phyloP scores from a whole-genome alignment of 768 basidiomycete genomes.

The Pleurotus eryngii region DNA sequence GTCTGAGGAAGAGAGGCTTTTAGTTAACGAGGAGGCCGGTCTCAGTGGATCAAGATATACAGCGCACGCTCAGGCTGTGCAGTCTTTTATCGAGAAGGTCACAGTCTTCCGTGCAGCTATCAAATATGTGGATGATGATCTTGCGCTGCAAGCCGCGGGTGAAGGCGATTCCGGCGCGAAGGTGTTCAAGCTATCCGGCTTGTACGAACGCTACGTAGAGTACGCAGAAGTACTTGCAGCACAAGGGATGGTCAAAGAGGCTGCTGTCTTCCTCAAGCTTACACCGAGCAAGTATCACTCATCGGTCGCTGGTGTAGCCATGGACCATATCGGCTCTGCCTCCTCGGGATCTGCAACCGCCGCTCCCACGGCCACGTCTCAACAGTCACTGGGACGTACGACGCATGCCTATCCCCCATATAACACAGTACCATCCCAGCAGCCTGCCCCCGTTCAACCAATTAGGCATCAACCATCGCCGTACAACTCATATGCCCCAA shows the following conservation, averaged over 20 bases:
- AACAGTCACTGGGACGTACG: constrained; percentile 11
- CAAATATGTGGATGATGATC: constrained; percentile 71
- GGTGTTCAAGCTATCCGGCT: constrained; percentile 75
- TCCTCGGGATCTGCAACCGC: constrained; percentile 10
- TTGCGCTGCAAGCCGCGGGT: constrained; percentile 36
- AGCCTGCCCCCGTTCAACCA: background rate
- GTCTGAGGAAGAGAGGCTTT: constrained; percentile 71
- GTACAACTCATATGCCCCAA: constrained; percentile 11
- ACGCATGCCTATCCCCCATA: constrained; percentile 9
- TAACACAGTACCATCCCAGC: background rate
- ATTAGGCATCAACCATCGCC: background rate
- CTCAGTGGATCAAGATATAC: constrained; percentile 61
- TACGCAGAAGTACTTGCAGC: constrained; percentile 90
- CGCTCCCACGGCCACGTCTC: constrained; percentile 17
- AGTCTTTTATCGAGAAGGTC: constrained; percentile 95
- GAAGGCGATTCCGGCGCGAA: constrained; percentile 41
- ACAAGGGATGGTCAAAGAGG: constrained; percentile 86
- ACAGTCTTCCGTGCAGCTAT: constrained; percentile 90
- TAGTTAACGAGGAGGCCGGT: constrained; percentile 37
- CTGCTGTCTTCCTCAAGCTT: constrained; percentile 72
- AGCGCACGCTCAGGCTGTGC: constrained; percentile 80
- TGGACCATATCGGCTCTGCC: constrained; percentile 36
- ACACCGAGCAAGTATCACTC: constrained; percentile 80
- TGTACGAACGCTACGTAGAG: constrained; percentile 95
- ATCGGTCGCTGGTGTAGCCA: constrained; percentile 36